These are phyloP conservation scores for Diaporthe caulivora DNA, from an alignment of 2,329 filamentous ascomycete genomes.

Conservation along the genomic window DNA sequence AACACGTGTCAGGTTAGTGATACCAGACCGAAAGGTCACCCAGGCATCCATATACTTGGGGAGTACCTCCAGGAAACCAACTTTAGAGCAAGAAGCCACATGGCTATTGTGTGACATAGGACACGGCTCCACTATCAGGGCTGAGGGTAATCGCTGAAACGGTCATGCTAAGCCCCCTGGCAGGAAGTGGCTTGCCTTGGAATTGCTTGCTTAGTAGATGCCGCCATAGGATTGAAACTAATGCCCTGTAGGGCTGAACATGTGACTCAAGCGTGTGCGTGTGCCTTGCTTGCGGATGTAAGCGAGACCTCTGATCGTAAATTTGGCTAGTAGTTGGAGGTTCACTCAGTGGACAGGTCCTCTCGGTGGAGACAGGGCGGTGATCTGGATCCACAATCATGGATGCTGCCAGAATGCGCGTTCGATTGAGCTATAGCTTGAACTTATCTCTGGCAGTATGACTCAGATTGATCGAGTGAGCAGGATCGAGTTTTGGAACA, in stretches of 20 bases:
- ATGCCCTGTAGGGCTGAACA: constrained; percentile 25
- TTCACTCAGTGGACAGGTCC: neutral
- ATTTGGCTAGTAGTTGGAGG: too few relatives aligned
- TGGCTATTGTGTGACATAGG: neutral
- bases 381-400: neutral
- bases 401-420: neutral
- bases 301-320: neutral
- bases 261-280: neutral
- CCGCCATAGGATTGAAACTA: constrained; percentile 5
- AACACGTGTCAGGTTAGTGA: neutral
- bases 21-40: neutral
- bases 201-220: constrained; percentile 16
- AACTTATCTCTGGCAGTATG: neutral
- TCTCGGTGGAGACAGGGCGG: neutral
- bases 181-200: constrained; percentile 22
- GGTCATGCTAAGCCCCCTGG: constrained; percentile 7
- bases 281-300: neutral
- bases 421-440: neutral
- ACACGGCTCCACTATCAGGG: constrained; percentile 20
- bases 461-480: constrained; percentile 6
- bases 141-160: constrained; percentile 9
- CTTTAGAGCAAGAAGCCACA: neutral
- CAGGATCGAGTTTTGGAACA: neutral
- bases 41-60: constrained; percentile 6
- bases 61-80: neutral